phyloP scores from a whole-genome alignment of 2,329 filamentous ascomycete species.

The Colletotrichum godetiae region DNA sequence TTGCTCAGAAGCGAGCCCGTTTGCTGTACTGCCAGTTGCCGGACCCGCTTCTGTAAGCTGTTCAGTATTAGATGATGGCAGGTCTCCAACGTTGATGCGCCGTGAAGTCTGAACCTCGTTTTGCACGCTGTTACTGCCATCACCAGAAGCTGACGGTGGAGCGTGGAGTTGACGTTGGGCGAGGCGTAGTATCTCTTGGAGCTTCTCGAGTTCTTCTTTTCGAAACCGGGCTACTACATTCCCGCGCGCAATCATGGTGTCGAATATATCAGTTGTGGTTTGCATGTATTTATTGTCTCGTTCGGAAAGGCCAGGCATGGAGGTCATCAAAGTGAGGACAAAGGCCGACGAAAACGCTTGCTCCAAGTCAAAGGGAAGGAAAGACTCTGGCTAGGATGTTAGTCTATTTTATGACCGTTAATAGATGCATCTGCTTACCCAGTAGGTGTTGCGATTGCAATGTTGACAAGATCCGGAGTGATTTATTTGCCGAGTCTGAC shows the following conservation, averaged over 20 bases:
- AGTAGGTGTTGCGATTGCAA: constrained; percentile 12
- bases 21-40: background rate
- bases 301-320: background rate
- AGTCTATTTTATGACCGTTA: background rate
- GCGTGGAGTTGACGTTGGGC: background rate
- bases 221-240: constrained; percentile 10
- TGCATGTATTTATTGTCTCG: constrained; percentile 1
- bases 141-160: background rate
- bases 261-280: constrained; percentile 1
- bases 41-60: background rate
- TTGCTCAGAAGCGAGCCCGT: constrained; percentile 16
- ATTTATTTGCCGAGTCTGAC: constrained; percentile 19
- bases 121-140: background rate
- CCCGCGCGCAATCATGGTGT: constrained; percentile 1
- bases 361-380: constrained; percentile 27
- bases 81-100: background rate
- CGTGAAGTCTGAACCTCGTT: background rate
- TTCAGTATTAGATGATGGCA: background rate
- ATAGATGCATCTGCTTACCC: background rate
- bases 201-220: constrained; percentile 9
- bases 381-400: background rate
- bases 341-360: constrained; percentile 17
- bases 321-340: background rate
- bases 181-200: constrained; percentile 19
- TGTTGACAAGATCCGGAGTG: constrained; percentile 7